Evolutionary conservation across 495 filamentous ascomycete species (phyloP), one percentile per base, ranked within the genome.

Genomic region (Platismatia glauca): DNA sequence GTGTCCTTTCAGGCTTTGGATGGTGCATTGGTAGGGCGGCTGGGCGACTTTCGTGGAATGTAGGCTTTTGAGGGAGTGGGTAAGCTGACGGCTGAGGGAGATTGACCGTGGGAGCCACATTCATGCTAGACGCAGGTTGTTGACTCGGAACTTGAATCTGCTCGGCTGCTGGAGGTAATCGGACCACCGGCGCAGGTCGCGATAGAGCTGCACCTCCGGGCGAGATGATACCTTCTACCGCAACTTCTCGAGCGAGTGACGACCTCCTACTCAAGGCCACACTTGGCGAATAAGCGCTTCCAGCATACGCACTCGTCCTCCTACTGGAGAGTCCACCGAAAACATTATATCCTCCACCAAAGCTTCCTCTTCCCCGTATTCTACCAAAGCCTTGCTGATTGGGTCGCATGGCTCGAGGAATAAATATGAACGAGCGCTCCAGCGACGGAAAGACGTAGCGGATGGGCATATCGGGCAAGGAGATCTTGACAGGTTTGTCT

Each of bases 361-460:
- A 87, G 57, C 87, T 83, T 35, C 87, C 86, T 67, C 88, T 84
- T 39, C 81, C 81, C 34, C 86, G 77, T 33, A 83, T 81, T 55
- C 90, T 86, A 41, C 87, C 80, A 63, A 86, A 85, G 22, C 86
- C 84, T 75, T 94, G 89, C 70, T 94, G 90, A 72, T 95, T 96
- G 46, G 95, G 95, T 67, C 94, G 83, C 73, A 95, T 81, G 20
- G 94, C 93, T 68, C 94, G 82, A 22, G 94, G 94, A 61, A 99
- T 99, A 74, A 99, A 99, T 67, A 97, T 95, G 71, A 99, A 99
- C 0, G 94, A 97, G 60, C 94, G 82, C 60, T 96, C 91, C 56
- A 80, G 80, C 15, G 89, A 84, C 9, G 94, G 94, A 73, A 93
- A 96, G 48, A 97, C 93, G 72, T 96, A 97, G 52, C 89, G 84